Evolutionary conservation across 441 rosid species (phyloP).

Genomic region (Rhodomyrtus psidioides): DNA sequence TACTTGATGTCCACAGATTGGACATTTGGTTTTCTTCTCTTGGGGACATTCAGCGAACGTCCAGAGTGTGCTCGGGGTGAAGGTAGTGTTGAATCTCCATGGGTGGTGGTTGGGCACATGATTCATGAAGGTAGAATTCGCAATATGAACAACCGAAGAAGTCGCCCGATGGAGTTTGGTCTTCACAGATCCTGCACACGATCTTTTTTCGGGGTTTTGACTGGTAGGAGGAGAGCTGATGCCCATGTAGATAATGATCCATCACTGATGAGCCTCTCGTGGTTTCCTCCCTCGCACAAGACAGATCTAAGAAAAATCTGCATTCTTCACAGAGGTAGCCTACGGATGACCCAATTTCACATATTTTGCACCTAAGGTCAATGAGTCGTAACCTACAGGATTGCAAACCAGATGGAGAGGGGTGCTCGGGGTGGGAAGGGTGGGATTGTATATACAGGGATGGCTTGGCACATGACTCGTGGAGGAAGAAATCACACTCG

Average conservation of each 20-base stretch:
- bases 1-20: too few species aligned
- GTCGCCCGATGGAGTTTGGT: neutral
- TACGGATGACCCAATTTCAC: too few species aligned
- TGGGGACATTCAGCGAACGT: neutral
- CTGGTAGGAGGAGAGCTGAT: neutral
- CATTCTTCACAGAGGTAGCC: neutral
- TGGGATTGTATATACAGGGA: neutral
- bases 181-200: rapidly evolving
- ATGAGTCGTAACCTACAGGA: too few species aligned
- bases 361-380: too few species aligned
- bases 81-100: neutral
- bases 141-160: neutral
- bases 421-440: neutral
- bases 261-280: neutral
- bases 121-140: neutral
- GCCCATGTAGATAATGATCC: neutral
- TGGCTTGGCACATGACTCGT: neutral
- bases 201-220: neutral
- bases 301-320: neutral
- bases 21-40: too few species aligned
- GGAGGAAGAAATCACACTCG: too few species aligned
- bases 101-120: neutral
- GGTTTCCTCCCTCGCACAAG: neutral
- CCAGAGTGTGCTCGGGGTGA: neutral
- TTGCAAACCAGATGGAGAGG: neutral